Evolutionary conservation across 2,329 filamentous ascomycete species (phyloP).

Genomic region (Aureobasidium zeae): DNA sequence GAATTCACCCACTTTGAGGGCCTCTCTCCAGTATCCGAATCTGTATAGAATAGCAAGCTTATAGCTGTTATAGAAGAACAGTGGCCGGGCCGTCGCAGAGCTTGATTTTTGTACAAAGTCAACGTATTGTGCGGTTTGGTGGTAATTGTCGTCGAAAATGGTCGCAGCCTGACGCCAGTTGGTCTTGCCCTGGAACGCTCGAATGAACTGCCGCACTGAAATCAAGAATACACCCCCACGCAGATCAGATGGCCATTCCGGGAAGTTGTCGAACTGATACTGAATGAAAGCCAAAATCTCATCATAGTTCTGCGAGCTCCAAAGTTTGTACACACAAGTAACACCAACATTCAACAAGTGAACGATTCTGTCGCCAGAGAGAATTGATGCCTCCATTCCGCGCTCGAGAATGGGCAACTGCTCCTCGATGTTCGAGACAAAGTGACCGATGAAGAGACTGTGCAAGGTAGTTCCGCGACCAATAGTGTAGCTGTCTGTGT

Average conservation of each 20-base stretch:
- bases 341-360: conserved; percentile 64
- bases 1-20: conserved; percentile 34
- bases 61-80: conserved; percentile 57
- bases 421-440: conserved; percentile 53
- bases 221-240: conserved; percentile 63
- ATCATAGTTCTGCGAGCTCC: conserved; percentile 56
- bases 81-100: conserved; percentile 53
- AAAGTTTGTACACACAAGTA: conserved; percentile 57
- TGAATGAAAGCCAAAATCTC: conserved; percentile 64
- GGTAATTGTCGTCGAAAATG: conserved; percentile 60
- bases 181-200: conserved; percentile 69
- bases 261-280: conserved; percentile 64
- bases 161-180: conserved; percentile 39
- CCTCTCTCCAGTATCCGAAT: conserved; percentile 37
- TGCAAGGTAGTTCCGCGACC: conserved; percentile 62
- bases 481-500: conserved; percentile 54
- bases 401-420: conserved; percentile 54
- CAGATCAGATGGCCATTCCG: conserved; percentile 61
- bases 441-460: conserved; percentile 60
- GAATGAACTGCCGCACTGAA: conserved; percentile 54
- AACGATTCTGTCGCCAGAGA: conserved; percentile 61
- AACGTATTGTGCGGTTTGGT: conserved; percentile 51
- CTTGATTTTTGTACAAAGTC: conserved; percentile 37
- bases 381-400: conserved; percentile 56
- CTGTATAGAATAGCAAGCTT: conserved; percentile 34